Evolutionary conservation across 352 stramenopile species (phyloP).

Genomic region (Paralagenidium karlingii): DNA sequence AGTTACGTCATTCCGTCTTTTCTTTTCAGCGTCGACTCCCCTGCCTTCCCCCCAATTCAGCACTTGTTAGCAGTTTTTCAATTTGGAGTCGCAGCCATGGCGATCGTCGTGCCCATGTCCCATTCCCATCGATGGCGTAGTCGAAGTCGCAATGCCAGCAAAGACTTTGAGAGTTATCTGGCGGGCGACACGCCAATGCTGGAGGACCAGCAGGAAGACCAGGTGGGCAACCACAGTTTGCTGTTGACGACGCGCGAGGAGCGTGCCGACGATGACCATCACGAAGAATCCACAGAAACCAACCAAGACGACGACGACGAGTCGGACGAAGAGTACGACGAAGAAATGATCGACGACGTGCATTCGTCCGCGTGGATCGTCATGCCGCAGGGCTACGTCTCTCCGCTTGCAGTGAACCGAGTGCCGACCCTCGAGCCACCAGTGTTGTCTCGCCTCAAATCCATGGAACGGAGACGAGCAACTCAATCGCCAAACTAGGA

Average conservation of each 20-base stretch:
- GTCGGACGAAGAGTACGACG: constrained; percentile 12
- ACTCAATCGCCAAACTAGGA: no score
- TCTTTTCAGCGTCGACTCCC: no score
- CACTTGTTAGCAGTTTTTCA: not conserved
- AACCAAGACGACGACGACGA: no score
- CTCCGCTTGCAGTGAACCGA: no score
- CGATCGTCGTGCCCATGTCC: constrained; percentile 39
- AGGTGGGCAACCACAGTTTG: no score
- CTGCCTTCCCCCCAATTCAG: constrained; percentile 1
- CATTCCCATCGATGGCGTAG: constrained; percentile 36
- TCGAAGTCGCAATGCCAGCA: constrained; percentile 33
- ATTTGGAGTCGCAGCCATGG: no score
- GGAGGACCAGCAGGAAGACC: constrained; percentile 2
- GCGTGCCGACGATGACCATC: not conserved
- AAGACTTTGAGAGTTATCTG: constrained; percentile 16
- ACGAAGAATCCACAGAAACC: no score
- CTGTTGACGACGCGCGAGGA: no score
- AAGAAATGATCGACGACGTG: constrained; percentile 21
- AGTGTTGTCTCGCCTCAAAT: no score
- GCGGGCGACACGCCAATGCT: constrained; percentile 7
- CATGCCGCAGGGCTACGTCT: constrained; percentile 20
- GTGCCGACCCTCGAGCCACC: no score
- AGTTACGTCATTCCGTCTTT: no score
- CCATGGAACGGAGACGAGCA: no score
- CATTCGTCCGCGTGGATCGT: constrained; percentile 25